Base-by-base conservation (phyloP, 1,139 yeast genomes). In the Saccharomyces hybrid region DNA sequence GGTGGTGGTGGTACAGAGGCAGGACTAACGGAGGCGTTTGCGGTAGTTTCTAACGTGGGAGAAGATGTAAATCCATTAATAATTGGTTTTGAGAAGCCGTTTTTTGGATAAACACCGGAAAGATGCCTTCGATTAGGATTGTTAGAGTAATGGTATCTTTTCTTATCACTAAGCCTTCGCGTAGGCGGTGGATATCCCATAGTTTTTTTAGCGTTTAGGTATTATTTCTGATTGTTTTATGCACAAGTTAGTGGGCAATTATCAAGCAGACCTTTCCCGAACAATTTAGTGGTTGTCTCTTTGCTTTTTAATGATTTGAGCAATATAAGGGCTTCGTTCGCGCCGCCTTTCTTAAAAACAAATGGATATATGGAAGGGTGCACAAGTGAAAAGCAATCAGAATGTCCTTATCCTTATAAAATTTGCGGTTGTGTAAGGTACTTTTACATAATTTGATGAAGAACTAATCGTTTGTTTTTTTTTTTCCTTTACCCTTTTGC, bases 111-210 rank as follows among this genome's bases (percentile, higher is more conserved):
- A 31, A 51, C 23, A 42, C 48, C 26, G 38, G 60, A 50, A 19
- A 56, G 42, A 46, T 60, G 61, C 52, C 67, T 58, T 47, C 63
- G 58, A 46, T 59, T 59, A 19, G 68, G 62, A 51, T 62, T 65
- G 50, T 61, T 62, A 13, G 62, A 58, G 50, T 66, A 67, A 50
- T 65, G 66, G 52, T 66, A 66, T 50, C 69, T 58, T 58, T 65
- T 66, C 58, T 66, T 65, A 42, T 65, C 69, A 42, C 63, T 58
- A 49, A 63, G 49, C 38, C 68, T 57, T 44, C 66, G 64, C 28
- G 69, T 58, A 38, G 62, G 59, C n/a, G 66, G 63, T 16, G 63
- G 63, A 52, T 60, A 59, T 16, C 56, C 63, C 63, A 60, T 60
- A 46, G 44, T 53, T 3, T 23, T 23, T 19, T 19, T 19, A 19